Conservation (phyloP, 352 stramenopile species). For the Phytophthora sp. region DNA sequence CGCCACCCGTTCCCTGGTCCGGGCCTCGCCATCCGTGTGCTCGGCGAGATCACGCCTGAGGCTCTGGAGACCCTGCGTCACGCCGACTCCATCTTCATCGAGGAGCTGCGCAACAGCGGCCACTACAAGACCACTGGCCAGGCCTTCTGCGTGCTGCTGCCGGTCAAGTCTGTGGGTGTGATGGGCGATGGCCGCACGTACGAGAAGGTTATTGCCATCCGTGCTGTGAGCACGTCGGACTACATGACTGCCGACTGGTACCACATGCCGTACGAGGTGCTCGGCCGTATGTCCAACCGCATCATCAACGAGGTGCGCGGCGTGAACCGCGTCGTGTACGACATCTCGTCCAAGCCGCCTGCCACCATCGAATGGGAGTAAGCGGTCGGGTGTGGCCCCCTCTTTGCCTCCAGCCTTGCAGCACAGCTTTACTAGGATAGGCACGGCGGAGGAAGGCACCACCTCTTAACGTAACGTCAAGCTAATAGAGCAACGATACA, state of each 20-base stretch:
- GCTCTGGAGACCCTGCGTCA: slow-evolving; percentile 96
- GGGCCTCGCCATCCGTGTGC: slow-evolving; percentile 97
- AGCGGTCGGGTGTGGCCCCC: slow-evolving; percentile 12
- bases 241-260: slow-evolving; percentile 99
- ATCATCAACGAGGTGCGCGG: slow-evolving; percentile 99
- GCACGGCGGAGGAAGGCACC: neutral
- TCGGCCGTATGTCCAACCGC: slow-evolving; percentile 96
- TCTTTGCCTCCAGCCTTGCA: slow-evolving; percentile 7
- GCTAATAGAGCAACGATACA: slow-evolving; percentile 46
- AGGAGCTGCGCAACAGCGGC: slow-evolving; percentile 95
- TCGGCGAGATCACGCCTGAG: slow-evolving; percentile 97
- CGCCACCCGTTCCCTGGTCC: slow-evolving; percentile 99
- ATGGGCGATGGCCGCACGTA: slow-evolving; percentile 99
- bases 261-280: slow-evolving; percentile 98
- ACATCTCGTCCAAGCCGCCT: slow-evolving; percentile 99
- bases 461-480: slow-evolving; percentile 23
- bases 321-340: slow-evolving; percentile 99
- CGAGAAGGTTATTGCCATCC: slow-evolving; percentile 95
- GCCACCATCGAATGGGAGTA: slow-evolving; percentile 99
- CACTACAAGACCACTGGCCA: slow-evolving; percentile 99
- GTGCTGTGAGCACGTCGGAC: slow-evolving; percentile 98
- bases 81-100: slow-evolving; percentile 98
- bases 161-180: slow-evolving; percentile 97
- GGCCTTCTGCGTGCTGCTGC: slow-evolving; percentile 98
- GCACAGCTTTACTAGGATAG: slow-evolving; percentile 15